Percentiles rank a stretch among this genome's conserved stretches.
These are phyloP conservation scores for Globisporangium canariense DNA, from an alignment of 352 stramenopile genomes.

Conservation along the genomic window DNA sequence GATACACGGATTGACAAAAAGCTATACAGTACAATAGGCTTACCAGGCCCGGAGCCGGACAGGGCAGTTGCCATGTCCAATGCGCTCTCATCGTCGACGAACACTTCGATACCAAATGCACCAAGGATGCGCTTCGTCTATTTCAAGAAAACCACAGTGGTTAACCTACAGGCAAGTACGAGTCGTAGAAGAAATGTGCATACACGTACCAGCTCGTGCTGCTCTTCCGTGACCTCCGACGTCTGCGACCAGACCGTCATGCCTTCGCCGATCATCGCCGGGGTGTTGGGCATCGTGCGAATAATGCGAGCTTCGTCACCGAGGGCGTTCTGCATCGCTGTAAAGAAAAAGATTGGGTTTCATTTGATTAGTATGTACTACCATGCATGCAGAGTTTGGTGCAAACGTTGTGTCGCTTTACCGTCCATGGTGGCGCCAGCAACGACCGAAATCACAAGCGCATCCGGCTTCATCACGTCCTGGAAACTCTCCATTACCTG, in stretches of 20 bases:
- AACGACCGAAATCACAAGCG: conserved; percentile 82
- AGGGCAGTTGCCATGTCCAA: conserved; percentile 95
- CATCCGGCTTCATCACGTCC: conserved; percentile 45
- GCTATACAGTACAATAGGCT: too few relatives aligned
- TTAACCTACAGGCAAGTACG: neutral
- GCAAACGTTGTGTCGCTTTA: neutral
- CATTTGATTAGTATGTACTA: neutral
- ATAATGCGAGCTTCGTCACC: conserved; percentile 80
- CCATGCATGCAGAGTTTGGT: neutral
- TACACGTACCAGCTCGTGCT: conserved; percentile 51
- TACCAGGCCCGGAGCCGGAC: conserved; percentile 87
- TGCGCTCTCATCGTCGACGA: conserved; percentile 93
- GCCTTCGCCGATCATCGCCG: conserved; percentile 91
- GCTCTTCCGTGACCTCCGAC: conserved; percentile 65
- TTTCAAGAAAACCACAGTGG: neutral
- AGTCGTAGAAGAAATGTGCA: neutral
- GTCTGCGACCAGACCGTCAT: conserved; percentile 94
- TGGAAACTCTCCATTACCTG: conserved; percentile 69
- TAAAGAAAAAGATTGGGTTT: too few relatives aligned
- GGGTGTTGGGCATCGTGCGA: conserved; percentile 96
- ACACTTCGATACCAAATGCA: conserved; percentile 90
- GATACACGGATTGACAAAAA: neutral
- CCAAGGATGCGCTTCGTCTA: conserved; percentile 85
- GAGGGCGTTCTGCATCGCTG: conserved; percentile 51
- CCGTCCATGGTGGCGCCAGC: conserved; percentile 77